Evolutionary conservation across 164 flowering plant genomes (phyloP).

Genomic region (Platanus orientalis): DNA sequence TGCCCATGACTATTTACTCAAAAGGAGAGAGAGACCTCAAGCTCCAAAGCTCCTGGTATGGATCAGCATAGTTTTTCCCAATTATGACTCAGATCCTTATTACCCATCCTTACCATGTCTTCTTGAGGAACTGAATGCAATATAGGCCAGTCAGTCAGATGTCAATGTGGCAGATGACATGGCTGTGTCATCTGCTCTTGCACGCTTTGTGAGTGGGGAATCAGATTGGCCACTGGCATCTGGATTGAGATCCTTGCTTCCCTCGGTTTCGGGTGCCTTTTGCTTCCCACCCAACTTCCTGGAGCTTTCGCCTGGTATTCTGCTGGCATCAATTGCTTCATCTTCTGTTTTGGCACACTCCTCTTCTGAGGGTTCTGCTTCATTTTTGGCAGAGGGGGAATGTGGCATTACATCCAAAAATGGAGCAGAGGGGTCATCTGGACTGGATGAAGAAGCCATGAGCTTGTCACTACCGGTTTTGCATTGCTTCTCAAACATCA

Average conservation of each 20-base stretch:
- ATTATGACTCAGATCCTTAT: not conserved
- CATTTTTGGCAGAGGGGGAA: constrained; percentile 25
- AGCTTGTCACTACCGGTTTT: constrained; percentile 45
- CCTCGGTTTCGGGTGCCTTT: constrained; percentile 20
- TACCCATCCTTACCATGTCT: constrained; percentile 1
- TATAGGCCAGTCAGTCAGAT: not conserved
- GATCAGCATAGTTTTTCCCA: not conserved
- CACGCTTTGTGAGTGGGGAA: constrained; percentile 53
- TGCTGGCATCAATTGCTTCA: not conserved
- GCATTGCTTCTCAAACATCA: constrained; percentile 93
- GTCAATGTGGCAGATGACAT: constrained; percentile 3
- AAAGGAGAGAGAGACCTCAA: not conserved
- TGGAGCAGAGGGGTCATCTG: constrained; percentile 26
- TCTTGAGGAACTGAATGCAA: not conserved
- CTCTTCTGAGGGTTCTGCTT: constrained; percentile 25
- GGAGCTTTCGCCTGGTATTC: constrained; percentile 20
- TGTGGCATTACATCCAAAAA: constrained; percentile 30
- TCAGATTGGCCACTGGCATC: constrained; percentile 9
- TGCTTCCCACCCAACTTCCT: constrained; percentile 24
- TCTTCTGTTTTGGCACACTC: constrained; percentile 18
- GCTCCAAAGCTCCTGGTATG: not conserved
- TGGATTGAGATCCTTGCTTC: constrained; percentile 16
- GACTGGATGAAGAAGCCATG: constrained; percentile 35
- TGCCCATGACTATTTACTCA: not conserved
- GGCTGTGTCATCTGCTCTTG: constrained; percentile 27